Conservation (phyloP, 257 asterid genomes). For the Paraleonurus japonicus region DNA sequence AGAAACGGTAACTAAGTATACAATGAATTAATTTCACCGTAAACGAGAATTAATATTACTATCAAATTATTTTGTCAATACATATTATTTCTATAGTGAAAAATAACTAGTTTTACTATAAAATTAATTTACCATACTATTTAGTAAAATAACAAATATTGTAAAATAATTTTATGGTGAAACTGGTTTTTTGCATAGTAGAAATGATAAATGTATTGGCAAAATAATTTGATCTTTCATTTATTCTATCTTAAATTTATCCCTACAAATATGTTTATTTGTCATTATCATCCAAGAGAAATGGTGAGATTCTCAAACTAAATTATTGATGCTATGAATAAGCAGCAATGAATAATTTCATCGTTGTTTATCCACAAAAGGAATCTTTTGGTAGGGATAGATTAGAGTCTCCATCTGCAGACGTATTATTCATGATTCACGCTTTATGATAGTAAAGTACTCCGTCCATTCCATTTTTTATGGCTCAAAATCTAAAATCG, state of each 20-base stretch:
- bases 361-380: not conserved
- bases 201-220: not conserved
- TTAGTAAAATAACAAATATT: no score
- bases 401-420: not conserved
- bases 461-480: no score
- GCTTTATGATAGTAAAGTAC: not conserved
- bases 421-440: not conserved
- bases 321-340: slow-evolving; percentile 10
- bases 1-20: no score
- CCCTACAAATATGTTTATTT: not conserved
- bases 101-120: no score
- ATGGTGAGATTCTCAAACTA: not conserved
- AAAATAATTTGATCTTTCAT: not conserved
- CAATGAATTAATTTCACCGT: no score
- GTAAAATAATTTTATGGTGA: no score
- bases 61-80: no score
- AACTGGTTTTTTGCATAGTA: no score
- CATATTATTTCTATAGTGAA: no score
- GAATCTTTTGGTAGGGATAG: not conserved
- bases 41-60: no score
- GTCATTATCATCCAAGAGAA: slow-evolving; percentile 4
- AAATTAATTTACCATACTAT: no score
- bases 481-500: no score
- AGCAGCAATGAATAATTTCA: not conserved
- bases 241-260: not conserved